Evolutionary conservation across 805 yeast genomes (phyloP).

Genomic region (Brettanomyces bruxellensis): DNA sequence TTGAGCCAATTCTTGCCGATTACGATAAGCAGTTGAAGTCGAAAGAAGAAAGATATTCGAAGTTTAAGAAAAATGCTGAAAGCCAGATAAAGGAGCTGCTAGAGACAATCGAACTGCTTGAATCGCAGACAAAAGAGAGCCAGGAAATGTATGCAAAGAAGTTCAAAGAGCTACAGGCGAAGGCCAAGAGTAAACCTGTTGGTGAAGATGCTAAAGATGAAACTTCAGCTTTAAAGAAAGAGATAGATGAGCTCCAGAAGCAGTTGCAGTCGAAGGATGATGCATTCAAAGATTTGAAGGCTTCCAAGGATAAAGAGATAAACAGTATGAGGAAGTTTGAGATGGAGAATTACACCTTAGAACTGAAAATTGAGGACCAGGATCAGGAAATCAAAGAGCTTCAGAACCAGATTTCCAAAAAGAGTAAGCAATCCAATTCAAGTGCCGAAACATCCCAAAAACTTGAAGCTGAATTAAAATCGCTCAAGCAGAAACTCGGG

Average conservation of each 20-base stretch:
- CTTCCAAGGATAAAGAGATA: conserved; percentile 8
- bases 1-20: conserved; percentile 38
- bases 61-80: conserved; percentile 40
- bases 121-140: conserved; percentile 45
- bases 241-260: background rate
- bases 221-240: background rate
- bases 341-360: conserved; percentile 10
- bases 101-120: conserved; percentile 47
- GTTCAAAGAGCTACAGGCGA: conserved; percentile 23
- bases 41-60: conserved; percentile 38
- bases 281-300: conserved; percentile 5
- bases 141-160: conserved; percentile 40
- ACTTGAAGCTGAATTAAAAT: too few species aligned
- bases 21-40: conserved; percentile 33
- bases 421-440: too few species aligned
- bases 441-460: too few species aligned
- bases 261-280: conserved; percentile 1
- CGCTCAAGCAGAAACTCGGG: too few species aligned
- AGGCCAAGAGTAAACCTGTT: background rate
- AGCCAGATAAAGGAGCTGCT: conserved; percentile 50
- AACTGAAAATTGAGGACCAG: conserved; percentile 8
- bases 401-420: background rate
- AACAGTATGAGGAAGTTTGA: conserved; percentile 9
- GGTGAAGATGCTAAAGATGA: background rate
- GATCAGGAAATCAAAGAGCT: conserved; percentile 1